phyloP scores from a whole-genome alignment of 2,329 filamentous ascomycete genomes.

The Fusarium fracticaudum region DNA sequence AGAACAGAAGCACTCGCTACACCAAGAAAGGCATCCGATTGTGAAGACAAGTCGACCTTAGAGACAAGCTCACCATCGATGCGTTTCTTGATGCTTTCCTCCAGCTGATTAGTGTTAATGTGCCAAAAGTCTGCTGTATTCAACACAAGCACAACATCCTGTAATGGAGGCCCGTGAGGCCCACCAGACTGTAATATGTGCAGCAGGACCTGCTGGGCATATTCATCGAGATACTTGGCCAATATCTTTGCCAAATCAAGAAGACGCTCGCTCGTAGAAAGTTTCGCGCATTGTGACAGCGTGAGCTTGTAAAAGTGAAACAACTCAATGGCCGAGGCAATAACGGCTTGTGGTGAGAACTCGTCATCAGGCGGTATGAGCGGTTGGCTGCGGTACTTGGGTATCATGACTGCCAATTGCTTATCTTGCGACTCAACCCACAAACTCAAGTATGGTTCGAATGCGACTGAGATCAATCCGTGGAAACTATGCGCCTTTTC shows the following conservation, averaged over 20 bases:
- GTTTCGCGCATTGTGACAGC: slow-evolving; percentile 92
- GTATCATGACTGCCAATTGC: slow-evolving; percentile 83
- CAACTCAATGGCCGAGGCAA: slow-evolving; percentile 92
- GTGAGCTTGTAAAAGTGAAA: slow-evolving; percentile 97
- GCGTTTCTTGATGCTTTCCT: slow-evolving; percentile 91
- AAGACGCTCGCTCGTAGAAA: slow-evolving; percentile 89
- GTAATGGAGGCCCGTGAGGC: slow-evolving; percentile 64
- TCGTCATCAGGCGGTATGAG: slow-evolving; percentile 87
- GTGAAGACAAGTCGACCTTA: slow-evolving; percentile 87
- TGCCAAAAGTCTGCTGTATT: slow-evolving; percentile 99
- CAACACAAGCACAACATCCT: slow-evolving; percentile 85
- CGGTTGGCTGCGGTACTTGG: slow-evolving; percentile 85
- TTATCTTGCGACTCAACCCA: slow-evolving; percentile 98
- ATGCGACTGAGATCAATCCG: slow-evolving; percentile 93
- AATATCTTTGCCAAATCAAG: slow-evolving; percentile 86
- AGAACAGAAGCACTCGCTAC: slow-evolving; percentile 90
- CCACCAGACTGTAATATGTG: slow-evolving; percentile 70
- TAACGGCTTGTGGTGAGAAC: slow-evolving; percentile 88
- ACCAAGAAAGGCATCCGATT: slow-evolving; percentile 94
- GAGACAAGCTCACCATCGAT: slow-evolving; percentile 82
- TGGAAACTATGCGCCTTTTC: slow-evolving; percentile 82
- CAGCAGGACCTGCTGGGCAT: slow-evolving; percentile 90
- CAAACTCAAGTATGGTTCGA: slow-evolving; percentile 94
- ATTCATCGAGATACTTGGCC: slow-evolving; percentile 93
- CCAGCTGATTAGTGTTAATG: slow-evolving; percentile 88